Base-by-base conservation (phyloP, 306 rosid genomes). In the Fragaria vesca region DNA sequence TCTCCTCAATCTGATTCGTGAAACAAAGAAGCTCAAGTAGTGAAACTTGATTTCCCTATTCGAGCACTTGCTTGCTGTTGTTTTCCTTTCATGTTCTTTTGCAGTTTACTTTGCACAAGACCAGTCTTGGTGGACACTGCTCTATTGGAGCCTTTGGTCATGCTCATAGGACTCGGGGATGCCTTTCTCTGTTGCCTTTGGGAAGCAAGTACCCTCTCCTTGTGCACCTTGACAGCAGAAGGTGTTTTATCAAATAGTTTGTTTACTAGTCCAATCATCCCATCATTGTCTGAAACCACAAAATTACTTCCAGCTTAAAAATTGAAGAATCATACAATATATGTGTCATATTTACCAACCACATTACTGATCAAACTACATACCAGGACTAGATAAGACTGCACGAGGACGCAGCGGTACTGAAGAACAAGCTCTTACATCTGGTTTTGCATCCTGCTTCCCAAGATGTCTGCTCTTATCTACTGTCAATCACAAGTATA, bases 341-440 rank as follows among this genome's bases (percentile, higher is more conserved):
- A 20, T 0, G 13, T 26, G 12, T 55, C 62, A 55, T 55, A 55
- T 54, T n/a, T 7, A 54, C 13, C 4, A 43, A 43, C 9, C 47
- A 0, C 42, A 62, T 30, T 28, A 62, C 45, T 60, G 54, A 43
- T 69, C 8, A 36, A 18, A 58, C 16, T 5, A 47, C 62, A 79
- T 83, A 90, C 93, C 91, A 8, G 91, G 96, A 72, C 96, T 90
- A 20, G 93, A 90, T 74, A 90, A 75, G 36, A 90, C 87, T 3
- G 93, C 96, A 3, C 91, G 91, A 8, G 96, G 96, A 24, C 87
- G 88, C 8, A 80, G 74, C 38, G 18, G 36, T 48, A 71, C 69
- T 34, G 79, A 20, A 62, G 68, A 79, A 72, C 74, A 69, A 28
- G 81, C 71, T 71, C 74, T 77, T 13, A 62, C 76, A 77, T 76